Conservation (phyloP, 352 stramenopile genomes). For the Pythium guiyangense region DNA sequence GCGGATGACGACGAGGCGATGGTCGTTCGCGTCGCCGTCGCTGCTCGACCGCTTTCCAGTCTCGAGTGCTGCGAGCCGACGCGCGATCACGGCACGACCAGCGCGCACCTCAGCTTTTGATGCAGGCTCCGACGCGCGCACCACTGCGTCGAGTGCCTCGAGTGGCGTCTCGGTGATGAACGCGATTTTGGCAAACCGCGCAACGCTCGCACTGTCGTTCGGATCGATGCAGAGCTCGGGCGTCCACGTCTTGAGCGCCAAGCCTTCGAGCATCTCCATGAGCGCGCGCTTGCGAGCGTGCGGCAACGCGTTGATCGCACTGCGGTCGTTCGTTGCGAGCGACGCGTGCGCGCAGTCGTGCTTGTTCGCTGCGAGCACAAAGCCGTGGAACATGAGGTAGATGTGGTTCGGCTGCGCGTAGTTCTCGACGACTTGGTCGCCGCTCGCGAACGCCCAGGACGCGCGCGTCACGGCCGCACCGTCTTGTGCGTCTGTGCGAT, state of each 20-base stretch:
- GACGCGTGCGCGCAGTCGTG: conserved; percentile 82
- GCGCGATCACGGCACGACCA: background rate
- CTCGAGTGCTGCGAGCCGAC: conserved; percentile 7
- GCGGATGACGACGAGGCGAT: conserved; percentile 13
- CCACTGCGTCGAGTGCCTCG: conserved; percentile 3
- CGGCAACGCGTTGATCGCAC: conserved; percentile 6
- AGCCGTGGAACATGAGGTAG: conserved; percentile 92
- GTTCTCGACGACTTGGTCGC: conserved; percentile 89
- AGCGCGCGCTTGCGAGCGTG: conserved; percentile 11
- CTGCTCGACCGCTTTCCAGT: background rate
- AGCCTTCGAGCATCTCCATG: conserved; percentile 15
- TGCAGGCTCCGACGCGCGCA: background rate
- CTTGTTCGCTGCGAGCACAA: conserved; percentile 71
- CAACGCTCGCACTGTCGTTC: conserved; percentile 1
- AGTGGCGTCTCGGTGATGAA: conserved; percentile 19
- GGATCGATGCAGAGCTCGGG: conserved; percentile 35
- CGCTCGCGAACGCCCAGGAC: conserved; percentile 53
- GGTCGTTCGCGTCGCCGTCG: background rate
- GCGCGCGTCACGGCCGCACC: conserved; percentile 60
- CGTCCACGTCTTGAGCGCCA: conserved; percentile 28
- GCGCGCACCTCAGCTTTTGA: background rate
- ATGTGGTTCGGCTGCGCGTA: conserved; percentile 94
- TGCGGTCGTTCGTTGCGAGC: conserved; percentile 18
- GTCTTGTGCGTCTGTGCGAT: conserved; percentile 28
- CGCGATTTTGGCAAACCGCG: conserved; percentile 22